A percentile compares a stretch with the other conserved stretches of the same genome.
phyloP scores from a whole-genome alignment of 805 yeast genomes.

The Sugiyamaella qingdaonensis region DNA sequence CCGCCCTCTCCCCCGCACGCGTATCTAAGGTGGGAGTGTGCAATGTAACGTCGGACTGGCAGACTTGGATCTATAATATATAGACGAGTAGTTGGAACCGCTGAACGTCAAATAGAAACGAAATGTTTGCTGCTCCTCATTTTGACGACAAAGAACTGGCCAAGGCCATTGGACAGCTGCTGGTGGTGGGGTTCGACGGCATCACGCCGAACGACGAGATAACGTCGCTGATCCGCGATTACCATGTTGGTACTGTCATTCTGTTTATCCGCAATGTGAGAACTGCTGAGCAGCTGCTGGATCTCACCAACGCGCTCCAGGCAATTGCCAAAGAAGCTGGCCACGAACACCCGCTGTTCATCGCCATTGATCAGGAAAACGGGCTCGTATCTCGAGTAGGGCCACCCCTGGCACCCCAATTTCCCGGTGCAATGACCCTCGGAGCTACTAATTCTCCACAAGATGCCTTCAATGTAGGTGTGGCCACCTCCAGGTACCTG shows the following conservation, averaged over 20 bases:
- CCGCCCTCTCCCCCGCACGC: no score
- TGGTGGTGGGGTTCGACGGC: slow-evolving; percentile 57
- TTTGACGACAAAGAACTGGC: slow-evolving; percentile 2
- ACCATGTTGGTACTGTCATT: slow-evolving; percentile 47
- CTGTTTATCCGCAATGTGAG: slow-evolving; percentile 42
- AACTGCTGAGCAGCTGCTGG: slow-evolving; percentile 41
- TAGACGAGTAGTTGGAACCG: no score
- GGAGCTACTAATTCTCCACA: slow-evolving; percentile 49
- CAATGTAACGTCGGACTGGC: no score
- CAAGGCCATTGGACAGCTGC: slow-evolving; percentile 41
- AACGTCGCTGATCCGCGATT: slow-evolving; percentile 44
- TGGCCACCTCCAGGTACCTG: slow-evolving; percentile 50
- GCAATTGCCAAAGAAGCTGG: slow-evolving; percentile 45
- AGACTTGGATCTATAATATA: no score
- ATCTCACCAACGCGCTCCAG: slow-evolving; percentile 48
- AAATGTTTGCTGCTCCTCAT: not conserved
- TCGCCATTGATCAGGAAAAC: slow-evolving; percentile 59
- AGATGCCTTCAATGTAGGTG: slow-evolving; percentile 44
- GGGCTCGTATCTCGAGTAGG: slow-evolving; percentile 45
- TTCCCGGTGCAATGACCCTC: slow-evolving; percentile 61
- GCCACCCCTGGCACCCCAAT: slow-evolving; percentile 34
- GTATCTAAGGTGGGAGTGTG: no score
- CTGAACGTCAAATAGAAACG: no score
- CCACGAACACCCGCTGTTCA: slow-evolving; percentile 48
- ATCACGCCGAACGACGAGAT: slow-evolving; percentile 49